phyloP scores from a whole-genome alignment of 2,329 filamentous ascomycete genomes.

The Colletotrichum salicis region DNA sequence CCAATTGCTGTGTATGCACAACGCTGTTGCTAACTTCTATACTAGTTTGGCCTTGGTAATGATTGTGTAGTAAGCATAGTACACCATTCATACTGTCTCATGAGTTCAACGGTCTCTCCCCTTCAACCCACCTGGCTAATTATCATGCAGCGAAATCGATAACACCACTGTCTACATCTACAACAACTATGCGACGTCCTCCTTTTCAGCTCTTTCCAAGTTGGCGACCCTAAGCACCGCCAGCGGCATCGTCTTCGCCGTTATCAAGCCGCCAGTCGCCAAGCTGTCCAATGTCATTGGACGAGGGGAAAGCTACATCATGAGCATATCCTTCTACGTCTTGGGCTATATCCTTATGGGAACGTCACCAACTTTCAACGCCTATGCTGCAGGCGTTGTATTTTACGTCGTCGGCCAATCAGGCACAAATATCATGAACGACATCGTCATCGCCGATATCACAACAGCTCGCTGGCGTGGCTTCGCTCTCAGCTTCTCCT shows the following conservation, averaged over 20 bases:
- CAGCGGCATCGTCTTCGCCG: slow-evolving; percentile 16
- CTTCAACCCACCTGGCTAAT: neutral
- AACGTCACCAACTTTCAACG: slow-evolving; percentile 5
- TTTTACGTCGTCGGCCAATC: slow-evolving; percentile 22
- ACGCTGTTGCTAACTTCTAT: neutral
- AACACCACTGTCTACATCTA: slow-evolving; percentile 24
- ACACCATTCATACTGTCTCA: no score
- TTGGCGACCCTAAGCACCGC: slow-evolving; percentile 18
- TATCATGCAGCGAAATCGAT: slow-evolving; percentile 5
- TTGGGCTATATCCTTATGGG: slow-evolving; percentile 25
- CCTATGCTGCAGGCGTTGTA: slow-evolving; percentile 20
- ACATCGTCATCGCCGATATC: slow-evolving; percentile 30
- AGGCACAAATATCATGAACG: slow-evolving; percentile 24
- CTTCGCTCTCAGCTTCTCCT: slow-evolving; percentile 44
- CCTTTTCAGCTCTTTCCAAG: slow-evolving; percentile 21
- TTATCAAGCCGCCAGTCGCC: slow-evolving; percentile 18
- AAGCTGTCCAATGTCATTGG: slow-evolving; percentile 26
- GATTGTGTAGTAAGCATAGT: slow-evolving; percentile 14
- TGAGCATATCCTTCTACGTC: slow-evolving; percentile 17
- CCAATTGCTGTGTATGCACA: neutral
- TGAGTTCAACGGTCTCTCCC: no score
- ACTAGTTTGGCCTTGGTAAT: slow-evolving; percentile 13
- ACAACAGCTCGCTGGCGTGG: slow-evolving; percentile 26
- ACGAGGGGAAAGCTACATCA: slow-evolving; percentile 24
- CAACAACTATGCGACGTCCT: slow-evolving; percentile 24